Evolutionary conservation across 2,329 filamentous ascomycete genomes (phyloP).

Genomic region (Pseudogymnoascus sp.): DNA sequence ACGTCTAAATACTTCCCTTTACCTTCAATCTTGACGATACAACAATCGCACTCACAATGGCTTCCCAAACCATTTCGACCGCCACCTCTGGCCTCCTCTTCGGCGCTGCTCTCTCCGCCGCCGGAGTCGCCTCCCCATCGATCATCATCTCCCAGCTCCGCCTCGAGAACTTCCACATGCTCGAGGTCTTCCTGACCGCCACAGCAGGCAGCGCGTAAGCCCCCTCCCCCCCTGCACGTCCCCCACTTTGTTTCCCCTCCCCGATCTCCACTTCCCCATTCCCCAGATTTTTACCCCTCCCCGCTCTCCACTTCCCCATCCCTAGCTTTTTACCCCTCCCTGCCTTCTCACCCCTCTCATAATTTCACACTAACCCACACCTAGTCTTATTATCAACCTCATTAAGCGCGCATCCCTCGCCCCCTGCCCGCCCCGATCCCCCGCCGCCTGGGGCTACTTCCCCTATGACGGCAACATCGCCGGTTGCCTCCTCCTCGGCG

Average conservation of each 20-base stretch:
- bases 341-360: too few species aligned
- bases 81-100: conserved; percentile 48
- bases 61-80: conserved; percentile 21
- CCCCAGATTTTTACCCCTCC: conserved; percentile 35
- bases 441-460: conserved; percentile 41
- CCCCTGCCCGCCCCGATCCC: conserved; percentile 35
- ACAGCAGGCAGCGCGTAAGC: conserved; percentile 54
- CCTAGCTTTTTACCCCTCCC: conserved; percentile 36
- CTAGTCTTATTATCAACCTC: conserved; percentile 1
- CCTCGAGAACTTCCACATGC: conserved; percentile 56
- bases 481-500: conserved; percentile 52
- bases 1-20: not conserved
- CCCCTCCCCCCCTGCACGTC: conserved; percentile 9
- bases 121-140: conserved; percentile 51
- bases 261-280: conserved; percentile 38
- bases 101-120: conserved; percentile 50
- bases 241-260: conserved; percentile 8
- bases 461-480: conserved; percentile 56
- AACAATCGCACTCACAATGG: not conserved
- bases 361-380: not conserved
- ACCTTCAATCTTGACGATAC: not conserved
- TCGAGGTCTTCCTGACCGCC: conserved; percentile 54
- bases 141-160: conserved; percentile 54
- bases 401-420: not conserved
- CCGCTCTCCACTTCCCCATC: conserved; percentile 36